Evolutionary conservation across 495 filamentous ascomycete species (phyloP).

Genomic region (Choiromyces venosus): DNA sequence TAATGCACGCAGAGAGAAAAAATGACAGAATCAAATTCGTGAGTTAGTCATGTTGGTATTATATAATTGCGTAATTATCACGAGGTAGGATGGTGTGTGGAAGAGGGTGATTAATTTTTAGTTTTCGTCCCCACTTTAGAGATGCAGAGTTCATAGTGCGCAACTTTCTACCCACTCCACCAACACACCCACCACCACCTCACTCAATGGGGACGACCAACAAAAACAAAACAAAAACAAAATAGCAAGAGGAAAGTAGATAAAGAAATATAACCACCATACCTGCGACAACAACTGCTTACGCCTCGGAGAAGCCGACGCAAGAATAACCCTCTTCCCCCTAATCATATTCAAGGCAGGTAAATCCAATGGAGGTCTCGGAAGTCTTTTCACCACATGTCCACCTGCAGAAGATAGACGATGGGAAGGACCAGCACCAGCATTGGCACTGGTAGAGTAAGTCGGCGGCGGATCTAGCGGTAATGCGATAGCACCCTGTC

Average conservation of each 20-base stretch:
- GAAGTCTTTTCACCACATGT: neutral
- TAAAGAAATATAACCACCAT: constrained; percentile 19
- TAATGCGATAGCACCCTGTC: neutral
- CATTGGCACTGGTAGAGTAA: constrained; percentile 1
- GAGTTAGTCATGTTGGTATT: constrained; percentile 8
- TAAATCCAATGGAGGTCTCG: constrained; percentile 60
- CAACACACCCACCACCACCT: neutral
- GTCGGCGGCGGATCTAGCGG: constrained; percentile 1
- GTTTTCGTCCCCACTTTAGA: neutral
- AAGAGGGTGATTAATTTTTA: too few species aligned
- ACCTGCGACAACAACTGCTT: constrained; percentile 67
- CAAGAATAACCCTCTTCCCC: constrained; percentile 73
- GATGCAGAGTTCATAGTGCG: neutral
- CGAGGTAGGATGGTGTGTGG: neutral
- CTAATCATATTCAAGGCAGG: constrained; percentile 68
- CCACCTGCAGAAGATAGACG: constrained; percentile 42
- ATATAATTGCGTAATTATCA: constrained; percentile 1
- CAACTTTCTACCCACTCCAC: neutral
- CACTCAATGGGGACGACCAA: neutral
- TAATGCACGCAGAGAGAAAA: neutral
- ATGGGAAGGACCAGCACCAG: neutral
- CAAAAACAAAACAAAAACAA: neutral
- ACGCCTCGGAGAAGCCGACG: constrained; percentile 78
- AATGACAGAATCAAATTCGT: constrained; percentile 1
- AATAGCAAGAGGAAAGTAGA: neutral